phyloP scores from a whole-genome alignment of 2,329 filamentous ascomycete genomes.

The Epicoccum sorghinum region DNA sequence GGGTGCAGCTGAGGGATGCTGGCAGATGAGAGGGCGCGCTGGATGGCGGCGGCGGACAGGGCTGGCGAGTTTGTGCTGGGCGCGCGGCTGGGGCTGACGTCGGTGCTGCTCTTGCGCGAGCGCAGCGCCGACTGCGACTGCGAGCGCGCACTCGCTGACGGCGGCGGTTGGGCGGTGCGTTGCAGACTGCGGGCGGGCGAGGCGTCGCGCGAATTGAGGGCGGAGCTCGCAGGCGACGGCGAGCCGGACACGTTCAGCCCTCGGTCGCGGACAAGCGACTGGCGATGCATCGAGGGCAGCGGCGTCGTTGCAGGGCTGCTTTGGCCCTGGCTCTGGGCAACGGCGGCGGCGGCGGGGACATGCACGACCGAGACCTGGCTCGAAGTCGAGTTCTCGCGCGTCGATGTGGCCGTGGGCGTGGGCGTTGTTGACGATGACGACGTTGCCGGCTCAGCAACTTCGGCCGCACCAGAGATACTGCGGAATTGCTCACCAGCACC shows the following conservation, averaged over 20 bases:
- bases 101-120: constrained; percentile 54
- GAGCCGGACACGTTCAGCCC: constrained; percentile 40
- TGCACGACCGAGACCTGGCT: constrained; percentile 14
- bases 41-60: constrained; percentile 66
- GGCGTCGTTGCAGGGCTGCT: constrained; percentile 14
- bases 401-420: constrained; percentile 17
- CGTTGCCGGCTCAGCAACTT: constrained; percentile 46
- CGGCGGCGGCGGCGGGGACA: constrained; percentile 13
- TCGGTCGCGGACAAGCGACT: constrained; percentile 34
- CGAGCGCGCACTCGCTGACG: constrained; percentile 24
- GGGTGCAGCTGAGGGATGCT: constrained; percentile 69
- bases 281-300: constrained; percentile 24
- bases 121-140: constrained; percentile 39
- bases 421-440: constrained; percentile 22
- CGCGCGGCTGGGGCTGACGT: constrained; percentile 50
- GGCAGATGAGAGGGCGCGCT: constrained; percentile 71
- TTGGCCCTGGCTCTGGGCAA: constrained; percentile 14
- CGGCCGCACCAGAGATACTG: constrained; percentile 44
- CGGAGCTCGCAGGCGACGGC: constrained; percentile 51
- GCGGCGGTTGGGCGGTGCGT: constrained; percentile 30
- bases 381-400: constrained; percentile 11
- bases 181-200: constrained; percentile 50
- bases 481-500: constrained; percentile 33
- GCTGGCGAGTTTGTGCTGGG: constrained; percentile 51
- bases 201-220: constrained; percentile 54